Conservation (phyloP, 176 grass and related monocot genomes). For the Musa itinerans region DNA sequence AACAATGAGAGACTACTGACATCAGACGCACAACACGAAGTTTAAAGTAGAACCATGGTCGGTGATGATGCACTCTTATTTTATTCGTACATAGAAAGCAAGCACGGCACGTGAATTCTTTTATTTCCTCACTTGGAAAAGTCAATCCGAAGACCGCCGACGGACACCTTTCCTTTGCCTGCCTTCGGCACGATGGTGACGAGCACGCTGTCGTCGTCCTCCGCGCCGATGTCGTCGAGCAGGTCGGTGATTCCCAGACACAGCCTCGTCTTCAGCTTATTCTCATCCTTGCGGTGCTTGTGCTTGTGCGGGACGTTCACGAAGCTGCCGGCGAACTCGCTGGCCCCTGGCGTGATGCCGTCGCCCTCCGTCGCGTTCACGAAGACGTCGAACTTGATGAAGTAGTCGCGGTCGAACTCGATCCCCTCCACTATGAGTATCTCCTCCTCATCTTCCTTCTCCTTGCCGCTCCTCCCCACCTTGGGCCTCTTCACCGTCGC, state of each 20-base stretch:
- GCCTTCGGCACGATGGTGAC: conserved; percentile 39
- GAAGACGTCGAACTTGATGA: conserved; percentile 45
- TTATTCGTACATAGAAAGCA: too few relatives aligned
- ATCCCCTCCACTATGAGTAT: conserved; percentile 36
- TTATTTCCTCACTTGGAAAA: not conserved
- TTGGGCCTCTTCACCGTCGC: conserved; percentile 34
- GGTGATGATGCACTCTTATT: too few relatives aligned
- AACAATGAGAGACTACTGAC: too few relatives aligned
- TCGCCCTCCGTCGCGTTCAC: conserved; percentile 34
- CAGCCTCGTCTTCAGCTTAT: conserved; percentile 27
- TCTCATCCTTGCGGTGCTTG: conserved; percentile 22
- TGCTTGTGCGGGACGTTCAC: conserved; percentile 44
- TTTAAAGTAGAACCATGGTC: too few relatives aligned
- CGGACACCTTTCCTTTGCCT: conserved; percentile 32
- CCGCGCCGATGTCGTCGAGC: conserved; percentile 37
- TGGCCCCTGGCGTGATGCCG: conserved; percentile 4
- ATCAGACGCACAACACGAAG: too few relatives aligned
- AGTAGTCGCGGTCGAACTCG: conserved; percentile 24
- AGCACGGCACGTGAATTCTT: too few relatives aligned
- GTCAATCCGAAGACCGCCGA: conserved; percentile 34
- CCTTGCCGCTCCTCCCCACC: conserved; percentile 23
- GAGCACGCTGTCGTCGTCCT: conserved; percentile 31
- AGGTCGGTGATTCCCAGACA: conserved; percentile 39
- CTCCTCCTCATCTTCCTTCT: conserved; percentile 39
- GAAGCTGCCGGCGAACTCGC: conserved; percentile 47